Evolutionary conservation across 805 yeast genomes (phyloP).

Genomic region (Saccharomyces jurei): DNA sequence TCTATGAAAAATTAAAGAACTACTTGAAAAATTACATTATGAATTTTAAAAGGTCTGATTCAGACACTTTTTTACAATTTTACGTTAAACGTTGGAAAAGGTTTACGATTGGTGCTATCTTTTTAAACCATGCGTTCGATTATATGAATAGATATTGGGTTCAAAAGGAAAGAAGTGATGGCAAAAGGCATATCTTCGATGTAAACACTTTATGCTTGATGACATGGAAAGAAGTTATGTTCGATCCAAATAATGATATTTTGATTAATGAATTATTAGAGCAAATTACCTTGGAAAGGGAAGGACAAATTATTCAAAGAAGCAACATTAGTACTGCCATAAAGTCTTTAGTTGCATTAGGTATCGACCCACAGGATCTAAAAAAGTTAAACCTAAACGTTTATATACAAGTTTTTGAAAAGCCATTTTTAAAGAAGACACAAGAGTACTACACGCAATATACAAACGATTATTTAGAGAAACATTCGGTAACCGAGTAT

Average conservation of each 20-base stretch:
- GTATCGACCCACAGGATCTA: constrained; percentile 84
- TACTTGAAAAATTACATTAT: constrained; percentile 58
- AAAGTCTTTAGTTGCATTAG: constrained; percentile 79
- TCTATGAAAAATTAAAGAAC: constrained; percentile 61
- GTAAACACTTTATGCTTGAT: constrained; percentile 81
- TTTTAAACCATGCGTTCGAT: constrained; percentile 86
- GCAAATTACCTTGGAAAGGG: constrained; percentile 70
- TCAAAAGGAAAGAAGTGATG: constrained; percentile 89
- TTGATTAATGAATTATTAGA: constrained; percentile 67
- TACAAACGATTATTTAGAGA: constrained; percentile 54
- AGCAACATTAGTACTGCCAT: constrained; percentile 63
- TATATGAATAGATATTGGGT: constrained; percentile 98
- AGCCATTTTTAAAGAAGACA: constrained; percentile 63
- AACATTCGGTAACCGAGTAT: constrained; percentile 83
- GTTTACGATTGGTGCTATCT: constrained; percentile 83
- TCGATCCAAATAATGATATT: constrained; percentile 50
- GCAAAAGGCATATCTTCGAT: constrained; percentile 81
- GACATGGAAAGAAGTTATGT: constrained; percentile 82
- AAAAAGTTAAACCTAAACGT: constrained; percentile 77
- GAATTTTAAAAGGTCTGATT: constrained; percentile 40
- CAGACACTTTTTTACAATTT: constrained; percentile 67
- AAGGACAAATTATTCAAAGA: constrained; percentile 65
- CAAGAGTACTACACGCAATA: constrained; percentile 46
- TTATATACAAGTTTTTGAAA: constrained; percentile 74
- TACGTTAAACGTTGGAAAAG: constrained; percentile 87